Conservation (phyloP, 345 rosid species). For the Stellera chamaejasme region DNA sequence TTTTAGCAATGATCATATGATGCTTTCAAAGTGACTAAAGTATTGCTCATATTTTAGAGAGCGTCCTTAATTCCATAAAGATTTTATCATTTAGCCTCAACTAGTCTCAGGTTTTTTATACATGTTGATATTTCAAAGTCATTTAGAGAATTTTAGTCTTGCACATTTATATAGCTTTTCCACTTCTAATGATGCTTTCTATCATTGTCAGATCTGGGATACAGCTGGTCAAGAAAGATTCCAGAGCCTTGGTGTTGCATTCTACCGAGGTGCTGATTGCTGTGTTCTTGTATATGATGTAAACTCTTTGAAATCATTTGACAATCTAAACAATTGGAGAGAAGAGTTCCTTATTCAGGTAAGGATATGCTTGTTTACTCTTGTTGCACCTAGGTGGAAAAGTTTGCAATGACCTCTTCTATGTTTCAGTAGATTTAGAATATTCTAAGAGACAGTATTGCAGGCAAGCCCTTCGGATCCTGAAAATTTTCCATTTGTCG, state of each 20-base stretch:
- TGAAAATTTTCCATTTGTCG: conserved; percentile 86
- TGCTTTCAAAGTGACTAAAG: neutral
- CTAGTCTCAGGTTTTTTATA: neutral
- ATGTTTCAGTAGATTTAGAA: neutral
- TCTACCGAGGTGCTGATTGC: conserved; percentile 90
- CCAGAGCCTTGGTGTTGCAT: conserved; percentile 90
- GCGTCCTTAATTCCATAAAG: neutral
- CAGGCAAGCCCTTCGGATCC: conserved; percentile 91
- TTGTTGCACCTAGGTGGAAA: no score
- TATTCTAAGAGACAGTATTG: neutral
- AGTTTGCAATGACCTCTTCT: neutral
- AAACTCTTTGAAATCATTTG: conserved; percentile 72
- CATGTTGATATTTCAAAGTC: neutral
- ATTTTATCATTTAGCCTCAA: neutral
- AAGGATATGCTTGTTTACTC: neutral
- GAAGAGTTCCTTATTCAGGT: conserved; percentile 92
- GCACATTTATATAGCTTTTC: no score
- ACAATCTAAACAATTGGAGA: conserved; percentile 88
- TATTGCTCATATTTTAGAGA: neutral
- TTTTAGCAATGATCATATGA: no score
- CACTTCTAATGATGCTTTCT: neutral
- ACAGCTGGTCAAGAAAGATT: conserved; percentile 94
- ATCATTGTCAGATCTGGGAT: conserved; percentile 64
- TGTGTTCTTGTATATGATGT: conserved; percentile 94
- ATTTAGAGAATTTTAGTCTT: neutral